Conservation (phyloP, 306 rosid species). For the Acacia crassicarpa region DNA sequence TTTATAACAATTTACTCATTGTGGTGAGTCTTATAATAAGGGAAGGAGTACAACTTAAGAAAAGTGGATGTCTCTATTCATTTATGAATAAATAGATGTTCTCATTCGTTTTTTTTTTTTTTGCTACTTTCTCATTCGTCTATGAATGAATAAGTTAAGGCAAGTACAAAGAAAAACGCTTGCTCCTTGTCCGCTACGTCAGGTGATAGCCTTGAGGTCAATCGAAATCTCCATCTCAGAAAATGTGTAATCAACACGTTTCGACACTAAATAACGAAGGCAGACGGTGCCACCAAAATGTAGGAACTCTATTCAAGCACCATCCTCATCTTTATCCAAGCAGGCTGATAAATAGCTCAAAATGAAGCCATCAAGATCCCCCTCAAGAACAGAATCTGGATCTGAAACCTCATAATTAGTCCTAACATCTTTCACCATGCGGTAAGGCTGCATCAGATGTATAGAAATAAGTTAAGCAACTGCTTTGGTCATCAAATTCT, state of each 20-base stretch:
- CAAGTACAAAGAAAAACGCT: neutral
- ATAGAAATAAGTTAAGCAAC: slow-evolving; percentile 15
- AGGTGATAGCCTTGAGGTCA: slow-evolving; percentile 12
- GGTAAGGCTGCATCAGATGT: slow-evolving; percentile 75
- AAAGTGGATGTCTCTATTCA: neutral
- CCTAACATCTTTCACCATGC: slow-evolving; percentile 95
- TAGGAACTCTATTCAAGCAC: slow-evolving; percentile 31
- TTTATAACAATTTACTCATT: too few relatives aligned
- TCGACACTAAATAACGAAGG: slow-evolving; percentile 26
- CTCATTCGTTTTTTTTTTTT: neutral
- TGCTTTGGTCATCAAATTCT: slow-evolving; percentile 13
- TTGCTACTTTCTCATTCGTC: neutral
- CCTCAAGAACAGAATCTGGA: slow-evolving; percentile 89
- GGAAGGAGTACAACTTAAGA: too few relatives aligned
- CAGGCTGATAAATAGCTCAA: slow-evolving; percentile 80
- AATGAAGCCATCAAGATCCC: slow-evolving; percentile 86
- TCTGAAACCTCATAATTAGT: slow-evolving; percentile 90
- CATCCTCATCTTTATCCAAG: slow-evolving; percentile 67
- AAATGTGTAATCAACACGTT: slow-evolving; percentile 11
- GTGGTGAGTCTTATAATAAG: too few relatives aligned
- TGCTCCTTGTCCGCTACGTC: neutral
- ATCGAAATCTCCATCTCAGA: neutral
- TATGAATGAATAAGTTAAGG: neutral
- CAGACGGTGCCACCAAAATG: neutral
- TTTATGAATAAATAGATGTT: neutral